Evolutionary conservation across 805 yeast species (phyloP).

Genomic region (Ogataea degrootiae): DNA sequence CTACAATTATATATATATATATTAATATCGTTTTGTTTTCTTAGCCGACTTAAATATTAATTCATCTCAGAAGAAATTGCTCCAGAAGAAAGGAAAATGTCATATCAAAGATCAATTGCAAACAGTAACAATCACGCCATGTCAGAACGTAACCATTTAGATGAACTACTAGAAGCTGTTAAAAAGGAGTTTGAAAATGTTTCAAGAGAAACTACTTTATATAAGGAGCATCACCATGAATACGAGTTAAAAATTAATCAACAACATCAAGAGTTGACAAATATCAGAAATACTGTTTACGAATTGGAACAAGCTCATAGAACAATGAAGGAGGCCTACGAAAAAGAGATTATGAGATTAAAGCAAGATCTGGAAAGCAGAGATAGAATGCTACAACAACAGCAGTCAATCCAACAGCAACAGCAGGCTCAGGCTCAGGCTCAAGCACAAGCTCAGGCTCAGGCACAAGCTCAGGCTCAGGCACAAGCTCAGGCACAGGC

Average conservation of each 20-base stretch:
- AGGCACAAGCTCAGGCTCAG: conserved; percentile 26
- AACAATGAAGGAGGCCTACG: conserved; percentile 92
- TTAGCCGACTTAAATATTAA: too few species aligned
- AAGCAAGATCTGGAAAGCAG: conserved; percentile 81
- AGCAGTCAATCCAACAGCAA: conserved; percentile 33
- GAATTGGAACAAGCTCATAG: conserved; percentile 93
- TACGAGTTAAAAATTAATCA: conserved; percentile 85
- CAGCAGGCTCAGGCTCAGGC: conserved; percentile 37
- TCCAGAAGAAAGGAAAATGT: conserved; percentile 12
- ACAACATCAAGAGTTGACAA: conserved; percentile 90
- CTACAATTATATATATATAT: too few species aligned
- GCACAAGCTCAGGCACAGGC: conserved; percentile 29
- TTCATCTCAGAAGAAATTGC: too few species aligned
- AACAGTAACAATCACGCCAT: conserved; percentile 18
- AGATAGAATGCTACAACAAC: conserved; percentile 52
- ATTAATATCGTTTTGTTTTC: not conserved
- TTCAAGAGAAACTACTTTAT: conserved; percentile 77
- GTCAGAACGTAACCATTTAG: conserved; percentile 29
- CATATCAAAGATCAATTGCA: conserved; percentile 25
- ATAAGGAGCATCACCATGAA: conserved; percentile 88
- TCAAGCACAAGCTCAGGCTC: conserved; percentile 32
- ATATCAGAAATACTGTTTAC: conserved; percentile 87
- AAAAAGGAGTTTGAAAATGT: conserved; percentile 87
- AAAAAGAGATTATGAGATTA: conserved; percentile 82
- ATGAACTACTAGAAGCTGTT: conserved; percentile 86